Evolutionary conservation across 1,284 basidiomycete species (phyloP).

Genomic region (Agroathelia rolfsii): DNA sequence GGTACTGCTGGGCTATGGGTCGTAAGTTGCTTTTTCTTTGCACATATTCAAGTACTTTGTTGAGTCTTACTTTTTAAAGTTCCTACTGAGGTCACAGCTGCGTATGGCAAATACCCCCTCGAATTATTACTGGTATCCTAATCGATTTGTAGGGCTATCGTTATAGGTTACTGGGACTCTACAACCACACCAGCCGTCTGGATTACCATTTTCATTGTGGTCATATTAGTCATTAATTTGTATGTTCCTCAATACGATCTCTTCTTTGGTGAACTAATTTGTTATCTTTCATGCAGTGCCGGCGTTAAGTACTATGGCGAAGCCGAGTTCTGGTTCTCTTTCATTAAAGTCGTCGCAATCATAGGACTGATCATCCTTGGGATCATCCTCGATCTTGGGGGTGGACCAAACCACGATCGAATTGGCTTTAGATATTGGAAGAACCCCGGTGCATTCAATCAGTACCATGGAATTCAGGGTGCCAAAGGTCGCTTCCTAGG

Average conservation of each 20-base stretch:
- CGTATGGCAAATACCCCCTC: too few relatives aligned
- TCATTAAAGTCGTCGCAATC: conserved; percentile 44
- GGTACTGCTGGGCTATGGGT: conserved; percentile 31
- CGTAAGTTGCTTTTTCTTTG: too few relatives aligned
- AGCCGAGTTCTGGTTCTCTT: conserved; percentile 47
- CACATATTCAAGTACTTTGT: too few relatives aligned
- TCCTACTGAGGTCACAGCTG: conserved; percentile 16
- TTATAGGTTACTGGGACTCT: conserved; percentile 35
- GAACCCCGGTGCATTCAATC: conserved; percentile 36
- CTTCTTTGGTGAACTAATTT: conserved; percentile 9
- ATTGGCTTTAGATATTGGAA: conserved; percentile 40
- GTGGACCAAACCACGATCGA: conserved; percentile 35
- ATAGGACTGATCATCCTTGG: conserved; percentile 47
- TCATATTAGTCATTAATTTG: conserved; percentile 25
- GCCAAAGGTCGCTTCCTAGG: conserved; percentile 32
- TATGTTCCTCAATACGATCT: not conserved
- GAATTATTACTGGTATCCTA: too few relatives aligned
- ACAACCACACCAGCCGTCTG: conserved; percentile 34
- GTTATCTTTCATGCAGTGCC: too few relatives aligned
- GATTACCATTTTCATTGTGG: conserved; percentile 39
- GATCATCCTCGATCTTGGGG: conserved; percentile 49
- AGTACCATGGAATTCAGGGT: conserved; percentile 20
- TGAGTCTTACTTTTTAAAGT: too few relatives aligned
- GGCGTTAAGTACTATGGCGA: conserved; percentile 30
- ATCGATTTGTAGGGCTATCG: too few relatives aligned